Percentiles rank a stretch among this genome's conserved stretches.
Conservation (phyloP, 2,329 filamentous ascomycete species). For the Gaeumannomyces tritici region DNA sequence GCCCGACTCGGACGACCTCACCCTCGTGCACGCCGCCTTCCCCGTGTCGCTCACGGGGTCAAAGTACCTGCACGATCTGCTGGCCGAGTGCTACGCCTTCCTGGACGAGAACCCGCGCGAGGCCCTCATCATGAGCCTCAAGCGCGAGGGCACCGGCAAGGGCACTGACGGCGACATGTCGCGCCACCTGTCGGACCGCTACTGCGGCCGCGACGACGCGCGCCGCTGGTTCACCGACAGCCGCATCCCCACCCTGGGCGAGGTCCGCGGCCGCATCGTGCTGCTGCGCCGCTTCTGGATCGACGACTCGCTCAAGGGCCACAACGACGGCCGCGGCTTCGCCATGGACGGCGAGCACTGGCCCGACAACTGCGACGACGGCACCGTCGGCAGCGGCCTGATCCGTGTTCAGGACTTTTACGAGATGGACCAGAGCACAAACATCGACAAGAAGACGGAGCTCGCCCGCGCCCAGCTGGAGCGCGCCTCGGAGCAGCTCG, state of each 20-base stretch:
- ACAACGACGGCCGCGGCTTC: conserved; percentile 41
- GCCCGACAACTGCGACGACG: conserved; percentile 83
- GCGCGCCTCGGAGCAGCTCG: conserved; percentile 49
- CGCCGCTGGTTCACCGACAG: conserved; percentile 68
- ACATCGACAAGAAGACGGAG: conserved; percentile 72
- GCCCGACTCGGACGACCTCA: conserved; percentile 35
- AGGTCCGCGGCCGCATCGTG: conserved; percentile 73
- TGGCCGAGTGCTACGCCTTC: conserved; percentile 64
- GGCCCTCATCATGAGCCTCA: conserved; percentile 76
- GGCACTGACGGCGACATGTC: conserved; percentile 72
- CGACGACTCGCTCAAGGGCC: conserved; percentile 40
- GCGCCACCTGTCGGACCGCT: conserved; percentile 62
- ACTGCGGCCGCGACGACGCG: conserved; percentile 43
- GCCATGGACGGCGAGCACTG: conserved; percentile 58
- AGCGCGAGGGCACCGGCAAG: conserved; percentile 79
- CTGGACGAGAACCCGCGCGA: conserved; percentile 71
- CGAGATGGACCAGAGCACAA: conserved; percentile 65
- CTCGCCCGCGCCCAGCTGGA: conserved; percentile 68
- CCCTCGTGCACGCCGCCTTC: conserved; percentile 84
- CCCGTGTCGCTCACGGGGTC: conserved; percentile 74
- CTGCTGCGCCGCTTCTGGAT: conserved; percentile 73
- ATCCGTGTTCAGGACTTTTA: conserved; percentile 93
- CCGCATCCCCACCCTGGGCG: conserved; percentile 66
- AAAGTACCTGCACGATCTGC: conserved; percentile 69
- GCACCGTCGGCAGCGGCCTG: conserved; percentile 56